Conservation (phyloP, 768 basidiomycete genomes). For the Boletus reticulatus region DNA sequence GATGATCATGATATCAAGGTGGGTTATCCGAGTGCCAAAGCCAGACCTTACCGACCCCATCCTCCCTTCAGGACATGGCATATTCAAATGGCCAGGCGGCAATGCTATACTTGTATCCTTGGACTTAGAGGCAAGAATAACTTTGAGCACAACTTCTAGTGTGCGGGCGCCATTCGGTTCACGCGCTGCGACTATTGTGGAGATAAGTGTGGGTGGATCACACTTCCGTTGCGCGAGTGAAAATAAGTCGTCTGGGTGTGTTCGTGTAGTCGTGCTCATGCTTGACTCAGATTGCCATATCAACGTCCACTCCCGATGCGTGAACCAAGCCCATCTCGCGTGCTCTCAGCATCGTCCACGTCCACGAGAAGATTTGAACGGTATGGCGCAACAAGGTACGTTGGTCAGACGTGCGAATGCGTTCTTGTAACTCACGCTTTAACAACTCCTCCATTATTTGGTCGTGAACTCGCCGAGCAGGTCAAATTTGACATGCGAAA, state of each 20-base stretch:
- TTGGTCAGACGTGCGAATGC: background rate
- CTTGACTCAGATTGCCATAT: too few species aligned
- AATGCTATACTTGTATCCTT: conserved; percentile 36
- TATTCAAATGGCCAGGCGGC: conserved; percentile 71
- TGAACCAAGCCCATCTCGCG: too few species aligned
- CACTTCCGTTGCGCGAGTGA: conserved; percentile 88
- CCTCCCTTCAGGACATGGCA: conserved; percentile 51
- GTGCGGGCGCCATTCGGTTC: conserved; percentile 82
- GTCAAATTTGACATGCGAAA: conserved; percentile 62
- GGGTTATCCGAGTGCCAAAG: conserved; percentile 27
- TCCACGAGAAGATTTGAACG: too few species aligned
- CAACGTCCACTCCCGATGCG: too few species aligned
- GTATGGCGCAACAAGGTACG: conserved; percentile 20
- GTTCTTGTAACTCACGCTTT: conserved; percentile 17
- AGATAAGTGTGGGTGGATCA: conserved; percentile 99
- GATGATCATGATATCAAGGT: conserved; percentile 31
- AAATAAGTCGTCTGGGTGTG: conserved; percentile 43
- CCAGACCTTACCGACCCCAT: conserved; percentile 41
- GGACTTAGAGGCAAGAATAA: conserved; percentile 39
- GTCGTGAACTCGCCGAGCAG: conserved; percentile 84
- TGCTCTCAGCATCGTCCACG: too few species aligned
- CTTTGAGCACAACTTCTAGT: conserved; percentile 84
- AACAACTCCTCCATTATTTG: conserved; percentile 90
- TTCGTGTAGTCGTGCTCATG: background rate
- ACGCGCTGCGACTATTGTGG: conserved; percentile 93